Base-by-base conservation (phyloP, 1,284 basidiomycete genomes). In the Tilletia horrida region DNA sequence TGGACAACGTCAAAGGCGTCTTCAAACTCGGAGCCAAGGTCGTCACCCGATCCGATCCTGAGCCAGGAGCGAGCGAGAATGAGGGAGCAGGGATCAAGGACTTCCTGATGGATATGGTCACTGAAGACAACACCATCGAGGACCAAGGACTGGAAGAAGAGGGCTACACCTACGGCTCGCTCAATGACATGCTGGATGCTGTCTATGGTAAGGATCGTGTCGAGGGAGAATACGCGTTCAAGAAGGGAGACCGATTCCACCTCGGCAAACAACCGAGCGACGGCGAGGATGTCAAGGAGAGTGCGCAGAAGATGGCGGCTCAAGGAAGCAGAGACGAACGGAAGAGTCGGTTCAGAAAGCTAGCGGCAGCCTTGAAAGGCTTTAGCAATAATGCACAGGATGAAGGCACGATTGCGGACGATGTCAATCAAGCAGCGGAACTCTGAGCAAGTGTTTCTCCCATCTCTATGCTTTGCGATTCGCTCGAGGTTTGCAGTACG, bases 221-320 rank as follows among this genome's bases (percentile, higher is more conserved):
- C 29, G 29, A 59, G 55, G 55, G 55, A 4, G 55, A 59, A 27
- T 59, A 59, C 55, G 55, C 55, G 55, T 40, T 59, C 55, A 59
- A 59, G 21, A 29, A 25, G 27, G 55, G 55, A 25, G 55, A 59
- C n/a, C 55, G 55, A 29, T 16, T 59, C 55, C 55, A 59, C 16
- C 18, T 59, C 16, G 55, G 55, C 55, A 21, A 52, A 52, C 50
- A 52, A 13, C 50, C 21, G 13, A 13, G 3, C 3, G 50, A 52
- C 13, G 50, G 50, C 13, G 50, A 52, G 27, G 50, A 52, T 21
- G 23, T 52, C 50, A 21, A 52, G 27, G 50, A 23, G 7, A 52
- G 50, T 27, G 50, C 50, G n/a, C 50, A 27, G 13, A 52, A 52
- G 50, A 52, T 52, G 50, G 50, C 50, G 23, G 50, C 50, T 2